Conservation (phyloP, 2,329 filamentous ascomycete genomes). For the Colletotrichum sp. region DNA sequence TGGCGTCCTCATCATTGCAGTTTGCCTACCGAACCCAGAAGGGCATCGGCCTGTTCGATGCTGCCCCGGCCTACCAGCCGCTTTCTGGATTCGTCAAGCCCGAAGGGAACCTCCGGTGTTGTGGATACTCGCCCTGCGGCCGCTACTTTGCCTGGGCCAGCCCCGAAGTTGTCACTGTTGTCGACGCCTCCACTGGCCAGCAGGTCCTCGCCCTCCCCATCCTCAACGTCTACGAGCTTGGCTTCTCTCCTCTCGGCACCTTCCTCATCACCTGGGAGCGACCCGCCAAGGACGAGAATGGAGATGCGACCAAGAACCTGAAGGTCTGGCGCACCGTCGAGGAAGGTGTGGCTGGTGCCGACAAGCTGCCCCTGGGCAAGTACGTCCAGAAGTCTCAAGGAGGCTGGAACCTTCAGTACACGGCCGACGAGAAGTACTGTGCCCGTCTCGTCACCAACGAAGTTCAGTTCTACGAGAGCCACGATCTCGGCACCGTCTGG, state of each 20-base stretch:
- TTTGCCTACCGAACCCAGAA: slow-evolving; percentile 98
- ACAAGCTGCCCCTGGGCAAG: slow-evolving; percentile 79
- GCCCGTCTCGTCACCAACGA: slow-evolving; percentile 95
- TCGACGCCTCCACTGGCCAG: slow-evolving; percentile 80
- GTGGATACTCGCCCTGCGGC: slow-evolving; percentile 93
- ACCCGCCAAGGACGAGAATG: slow-evolving; percentile 88
- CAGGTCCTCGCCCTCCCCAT: slow-evolving; percentile 77
- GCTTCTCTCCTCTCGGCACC: slow-evolving; percentile 90
- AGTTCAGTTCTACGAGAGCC: slow-evolving; percentile 94
- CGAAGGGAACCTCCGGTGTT: slow-evolving; percentile 93
- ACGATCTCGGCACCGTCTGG: slow-evolving; percentile 86
- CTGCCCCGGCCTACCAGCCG: slow-evolving; percentile 84
- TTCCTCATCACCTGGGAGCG: slow-evolving; percentile 98
- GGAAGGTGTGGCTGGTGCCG: slow-evolving; percentile 62
- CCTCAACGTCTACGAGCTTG: slow-evolving; percentile 89
- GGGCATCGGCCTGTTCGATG: slow-evolving; percentile 92
- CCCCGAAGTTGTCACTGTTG: slow-evolving; percentile 82
- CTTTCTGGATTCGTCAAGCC: slow-evolving; percentile 85
- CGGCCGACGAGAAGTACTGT: slow-evolving; percentile 89
- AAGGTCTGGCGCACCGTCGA: slow-evolving; percentile 93
- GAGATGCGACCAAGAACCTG: slow-evolving; percentile 93
- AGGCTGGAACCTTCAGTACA: slow-evolving; percentile 98
- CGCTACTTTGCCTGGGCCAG: slow-evolving; percentile 96
- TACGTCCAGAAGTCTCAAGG: slow-evolving; percentile 97
- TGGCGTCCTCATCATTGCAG: slow-evolving; percentile 90